These are phyloP conservation scores for Luzula sylvatica DNA, from an alignment of 176 grass and related monocot species.

Conservation along the genomic window DNA sequence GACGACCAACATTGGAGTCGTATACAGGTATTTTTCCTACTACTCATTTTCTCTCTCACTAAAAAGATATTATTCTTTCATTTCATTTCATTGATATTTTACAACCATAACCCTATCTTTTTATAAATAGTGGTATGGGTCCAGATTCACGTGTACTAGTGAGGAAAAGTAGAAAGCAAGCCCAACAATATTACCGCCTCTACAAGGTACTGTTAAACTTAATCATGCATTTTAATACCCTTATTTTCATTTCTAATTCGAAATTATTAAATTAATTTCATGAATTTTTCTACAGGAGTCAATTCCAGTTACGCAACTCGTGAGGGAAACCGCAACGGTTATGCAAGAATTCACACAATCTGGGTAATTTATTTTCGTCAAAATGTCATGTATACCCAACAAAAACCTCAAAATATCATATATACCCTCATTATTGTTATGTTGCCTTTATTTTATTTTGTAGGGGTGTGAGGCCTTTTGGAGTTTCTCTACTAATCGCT, in stretches of 20 bases:
- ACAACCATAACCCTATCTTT: constrained; percentile 9
- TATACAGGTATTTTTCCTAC: constrained; percentile 52
- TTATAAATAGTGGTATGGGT: constrained; percentile 79
- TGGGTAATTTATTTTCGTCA: too few species aligned
- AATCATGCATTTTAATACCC: neutral
- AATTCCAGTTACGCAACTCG: constrained; percentile 93
- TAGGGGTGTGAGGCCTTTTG: constrained; percentile 97
- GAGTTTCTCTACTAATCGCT: constrained; percentile 82
- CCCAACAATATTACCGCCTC: constrained; percentile 72
- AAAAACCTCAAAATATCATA: neutral
- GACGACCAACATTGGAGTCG: constrained; percentile 86
- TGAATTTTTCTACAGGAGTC: constrained; percentile 36
- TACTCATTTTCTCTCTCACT: neutral
- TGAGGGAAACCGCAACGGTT: constrained; percentile 91
- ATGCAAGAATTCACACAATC: constrained; percentile 99
- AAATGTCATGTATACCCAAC: neutral
- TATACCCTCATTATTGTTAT: constrained; percentile 2
- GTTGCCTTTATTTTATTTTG: constrained; percentile 23
- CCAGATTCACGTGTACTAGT: constrained; percentile 48
- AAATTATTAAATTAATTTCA: constrained; percentile 3
- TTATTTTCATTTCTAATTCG: neutral
- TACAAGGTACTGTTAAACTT: constrained; percentile 37
- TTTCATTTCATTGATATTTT: neutral
- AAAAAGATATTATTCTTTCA: neutral
- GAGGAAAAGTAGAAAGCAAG: constrained; percentile 57